Evolutionary conservation across 306 rosid species (phyloP).

Genomic region (barrel medic (Medicago truncatula)): DNA sequence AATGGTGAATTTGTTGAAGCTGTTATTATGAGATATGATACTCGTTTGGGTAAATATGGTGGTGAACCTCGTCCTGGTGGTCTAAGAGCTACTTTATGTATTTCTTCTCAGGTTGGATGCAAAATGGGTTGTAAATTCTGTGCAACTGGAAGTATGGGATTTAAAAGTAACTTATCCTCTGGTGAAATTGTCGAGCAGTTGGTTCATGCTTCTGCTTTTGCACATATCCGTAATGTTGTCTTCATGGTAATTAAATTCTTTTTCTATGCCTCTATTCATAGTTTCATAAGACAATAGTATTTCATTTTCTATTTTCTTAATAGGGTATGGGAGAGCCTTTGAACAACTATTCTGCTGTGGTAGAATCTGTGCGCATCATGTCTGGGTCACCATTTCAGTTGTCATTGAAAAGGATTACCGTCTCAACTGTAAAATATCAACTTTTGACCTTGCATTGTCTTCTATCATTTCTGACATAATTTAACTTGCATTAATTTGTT

Average conservation of each 20-base stretch:
- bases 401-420: constrained; percentile 78
- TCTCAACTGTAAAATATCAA: constrained; percentile 71
- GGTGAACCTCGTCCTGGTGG: constrained; percentile 91
- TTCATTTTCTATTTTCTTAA: constrained; percentile 8
- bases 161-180: constrained; percentile 70
- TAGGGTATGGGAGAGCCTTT: constrained; percentile 99
- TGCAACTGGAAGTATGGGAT: constrained; percentile 99
- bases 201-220: constrained; percentile 77
- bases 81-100: constrained; percentile 76
- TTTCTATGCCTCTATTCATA: not conserved
- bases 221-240: constrained; percentile 85
- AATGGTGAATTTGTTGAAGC: constrained; percentile 87
- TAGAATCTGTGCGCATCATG: constrained; percentile 84
- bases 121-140: constrained; percentile 98
- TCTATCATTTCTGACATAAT: not conserved
- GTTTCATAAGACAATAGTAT: too few relatives aligned
- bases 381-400: constrained; percentile 80
- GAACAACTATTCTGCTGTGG: constrained; percentile 80
- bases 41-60: constrained; percentile 75
- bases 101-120: constrained; percentile 99
- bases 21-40: constrained; percentile 86
- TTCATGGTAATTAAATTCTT: constrained; percentile 67
- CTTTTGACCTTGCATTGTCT: constrained; percentile 28
- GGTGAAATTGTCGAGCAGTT: constrained; percentile 93
- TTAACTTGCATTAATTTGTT: not conserved